Percentiles rank a stretch among this genome's conserved stretches.
These are phyloP conservation scores for Irpex rosettiformis DNA, from an alignment of 1,284 basidiomycete species.

Conservation along the genomic window DNA sequence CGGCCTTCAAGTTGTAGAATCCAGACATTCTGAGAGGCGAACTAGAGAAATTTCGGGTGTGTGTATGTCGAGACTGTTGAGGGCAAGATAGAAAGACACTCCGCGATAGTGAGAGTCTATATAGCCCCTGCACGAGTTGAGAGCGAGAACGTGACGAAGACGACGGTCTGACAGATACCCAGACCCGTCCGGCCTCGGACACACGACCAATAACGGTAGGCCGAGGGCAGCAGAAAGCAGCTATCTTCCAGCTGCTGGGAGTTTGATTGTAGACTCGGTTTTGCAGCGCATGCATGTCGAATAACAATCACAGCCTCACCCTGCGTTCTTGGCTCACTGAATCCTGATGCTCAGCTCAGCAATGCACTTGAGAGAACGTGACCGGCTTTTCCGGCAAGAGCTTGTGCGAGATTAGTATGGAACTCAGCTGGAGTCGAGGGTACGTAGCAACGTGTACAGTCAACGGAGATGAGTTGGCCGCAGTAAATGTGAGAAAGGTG, in stretches of 20 bases:
- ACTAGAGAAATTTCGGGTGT: not conserved
- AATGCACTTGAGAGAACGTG: not conserved
- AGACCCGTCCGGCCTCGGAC: not conserved
- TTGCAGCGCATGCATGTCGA: not conserved
- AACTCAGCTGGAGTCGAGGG: too few species aligned
- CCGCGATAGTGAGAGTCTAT: not conserved
- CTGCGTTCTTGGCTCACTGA: too few species aligned
- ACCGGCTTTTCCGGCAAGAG: not conserved
- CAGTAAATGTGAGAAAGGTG: not conserved
- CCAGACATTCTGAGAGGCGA: slow-evolving; percentile 1
- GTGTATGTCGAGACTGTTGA: not conserved
- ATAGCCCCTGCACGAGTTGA: not conserved
- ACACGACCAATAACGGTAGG: not conserved
- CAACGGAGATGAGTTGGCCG: not conserved
- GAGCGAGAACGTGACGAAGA: not conserved
- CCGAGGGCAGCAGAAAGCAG: not conserved
- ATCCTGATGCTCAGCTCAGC: not conserved
- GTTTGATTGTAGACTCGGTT: not conserved
- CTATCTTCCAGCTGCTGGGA: not conserved
- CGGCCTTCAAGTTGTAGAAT: slow-evolving; percentile 66
- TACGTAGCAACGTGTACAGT: not conserved
- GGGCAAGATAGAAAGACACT: not conserved
- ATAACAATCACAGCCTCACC: not conserved
- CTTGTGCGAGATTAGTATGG: too few species aligned
- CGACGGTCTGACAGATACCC: not conserved